These are phyloP conservation scores for Taphrina deformans DNA, from an alignment of 1,139 yeast species.

Conservation along the genomic window DNA sequence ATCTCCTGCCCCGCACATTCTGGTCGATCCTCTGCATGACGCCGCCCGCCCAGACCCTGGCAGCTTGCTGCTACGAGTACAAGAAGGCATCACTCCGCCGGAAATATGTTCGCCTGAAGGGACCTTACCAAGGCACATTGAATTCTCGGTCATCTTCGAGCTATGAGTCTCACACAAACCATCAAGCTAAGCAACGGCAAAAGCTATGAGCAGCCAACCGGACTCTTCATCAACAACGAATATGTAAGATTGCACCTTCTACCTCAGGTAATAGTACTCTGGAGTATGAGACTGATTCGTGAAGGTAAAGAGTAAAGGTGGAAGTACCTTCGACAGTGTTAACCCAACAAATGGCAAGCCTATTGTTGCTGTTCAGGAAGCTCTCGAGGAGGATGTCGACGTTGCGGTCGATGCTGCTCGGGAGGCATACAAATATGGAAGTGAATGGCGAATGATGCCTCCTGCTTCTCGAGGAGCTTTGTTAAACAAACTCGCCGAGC, in stretches of 20 bases:
- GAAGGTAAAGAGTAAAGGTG: slow-evolving; percentile 47
- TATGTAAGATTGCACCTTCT: slow-evolving; percentile 42
- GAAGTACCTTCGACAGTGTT: slow-evolving; percentile 59
- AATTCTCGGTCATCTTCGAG: background rate
- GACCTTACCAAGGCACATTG: too few species aligned
- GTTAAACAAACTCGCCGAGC: slow-evolving; percentile 55
- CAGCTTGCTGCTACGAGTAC: background rate
- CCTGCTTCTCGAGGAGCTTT: slow-evolving; percentile 54
- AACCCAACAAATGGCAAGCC: slow-evolving; percentile 68
- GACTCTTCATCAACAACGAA: slow-evolving; percentile 77
- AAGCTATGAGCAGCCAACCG: slow-evolving; percentile 64
- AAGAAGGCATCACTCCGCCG: background rate
- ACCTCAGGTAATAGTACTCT: background rate
- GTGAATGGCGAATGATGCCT: slow-evolving; percentile 52
- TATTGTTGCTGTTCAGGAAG: slow-evolving; percentile 67
- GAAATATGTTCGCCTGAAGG: background rate
- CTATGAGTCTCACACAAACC: slow-evolving; percentile 16
- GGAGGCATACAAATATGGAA: slow-evolving; percentile 58
- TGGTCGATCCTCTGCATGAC: background rate
- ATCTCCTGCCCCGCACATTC: slow-evolving; percentile 10
- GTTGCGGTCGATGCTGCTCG: slow-evolving; percentile 73
- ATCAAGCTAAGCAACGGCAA: slow-evolving; percentile 57
- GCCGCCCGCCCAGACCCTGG: background rate
- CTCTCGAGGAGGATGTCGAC: slow-evolving; percentile 68
- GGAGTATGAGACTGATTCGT: background rate